Evolutionary conservation across 108 stramenopile species (phyloP), one percentile per base, ranked within the genome.

Genomic region (Fragilariopsis cylindrus): DNA sequence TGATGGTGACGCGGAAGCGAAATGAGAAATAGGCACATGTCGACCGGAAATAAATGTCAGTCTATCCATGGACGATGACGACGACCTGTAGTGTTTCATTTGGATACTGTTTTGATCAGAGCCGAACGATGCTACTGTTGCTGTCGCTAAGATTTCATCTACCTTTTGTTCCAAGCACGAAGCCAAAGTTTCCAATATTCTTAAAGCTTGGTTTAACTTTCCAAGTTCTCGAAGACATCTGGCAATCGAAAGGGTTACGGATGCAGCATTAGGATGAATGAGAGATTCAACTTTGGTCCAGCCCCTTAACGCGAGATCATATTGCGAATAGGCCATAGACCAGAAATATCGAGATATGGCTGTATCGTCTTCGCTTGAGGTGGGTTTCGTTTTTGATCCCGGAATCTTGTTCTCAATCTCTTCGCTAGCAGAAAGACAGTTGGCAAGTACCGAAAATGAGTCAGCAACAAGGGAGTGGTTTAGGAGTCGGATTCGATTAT

Each of bases 201-300:
- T 45, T n/a, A 84, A 48, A 12, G 73, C 76, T 63, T 77, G 55
- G 3, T 74, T 68, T 21, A 54, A 16, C 58, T 64, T 68, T 19
- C 68, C 83, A 16, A 84, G 58, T 77, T 84, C 83, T 46, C 77
- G 72, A 2, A 84, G 73, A 45, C 79, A 84, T 42, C 83, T 65
- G 7, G 83, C 83, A 42, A 81, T 47, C 39, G 73, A 62, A 42
- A 47, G 78, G 3, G 76, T 69, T 21, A 75, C 50, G 30, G 68
- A 50, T 39, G 72, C 67, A 15, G 75, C 71, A 48, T 76, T 76
- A 39, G 82, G 82, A 68, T 83, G 52, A 16, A 65, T 52, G 48
- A 76, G 69, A 11, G 69, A 40, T 12, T 47, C 50, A n/a, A 70
- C n/a, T 18, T 41, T 48, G 7, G 76, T 48, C 78, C 78, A 83